Conservation (phyloP, 148 eudicot species). For the Rhododendron kiyosumense region DNA sequence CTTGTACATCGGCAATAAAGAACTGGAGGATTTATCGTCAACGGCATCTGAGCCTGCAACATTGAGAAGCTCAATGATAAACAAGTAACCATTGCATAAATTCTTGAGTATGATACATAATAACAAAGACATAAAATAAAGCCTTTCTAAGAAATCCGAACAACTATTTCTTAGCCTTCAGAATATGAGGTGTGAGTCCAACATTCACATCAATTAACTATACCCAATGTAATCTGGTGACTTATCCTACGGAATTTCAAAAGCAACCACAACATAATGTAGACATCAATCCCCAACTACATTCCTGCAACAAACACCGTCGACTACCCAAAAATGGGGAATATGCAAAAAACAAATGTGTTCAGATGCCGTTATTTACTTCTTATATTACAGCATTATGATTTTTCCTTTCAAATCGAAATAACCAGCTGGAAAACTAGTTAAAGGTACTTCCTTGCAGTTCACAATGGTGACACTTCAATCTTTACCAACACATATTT, state of each 20-base stretch:
- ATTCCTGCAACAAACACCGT: not conserved
- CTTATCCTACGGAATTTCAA: not conserved
- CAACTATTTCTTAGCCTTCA: not conserved
- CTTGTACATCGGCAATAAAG: slow-evolving; percentile 18
- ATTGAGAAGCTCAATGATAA: not conserved
- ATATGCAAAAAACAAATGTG: not conserved
- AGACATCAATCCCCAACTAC: not conserved
- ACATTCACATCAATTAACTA: not conserved
- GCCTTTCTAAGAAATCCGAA: not conserved
- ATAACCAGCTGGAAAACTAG: not conserved
- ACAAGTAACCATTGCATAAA: not conserved
- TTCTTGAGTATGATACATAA: not conserved
- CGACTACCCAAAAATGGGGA: slow-evolving; percentile 1
- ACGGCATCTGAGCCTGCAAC: slow-evolving; percentile 30
- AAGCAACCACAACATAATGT: not conserved
- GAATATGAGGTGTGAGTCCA: not conserved
- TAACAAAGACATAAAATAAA: not conserved
- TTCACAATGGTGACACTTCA: not conserved
- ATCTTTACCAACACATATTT: not conserved
- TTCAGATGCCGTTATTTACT: not conserved
- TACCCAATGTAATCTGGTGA: not conserved
- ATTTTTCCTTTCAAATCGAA: not conserved
- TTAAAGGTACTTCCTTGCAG: not conserved
- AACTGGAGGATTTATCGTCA: slow-evolving; percentile 25
- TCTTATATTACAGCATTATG: no score